phyloP scores from a whole-genome alignment of 192 early-diverging fungal species.

The Backusella australiensis region DNA sequence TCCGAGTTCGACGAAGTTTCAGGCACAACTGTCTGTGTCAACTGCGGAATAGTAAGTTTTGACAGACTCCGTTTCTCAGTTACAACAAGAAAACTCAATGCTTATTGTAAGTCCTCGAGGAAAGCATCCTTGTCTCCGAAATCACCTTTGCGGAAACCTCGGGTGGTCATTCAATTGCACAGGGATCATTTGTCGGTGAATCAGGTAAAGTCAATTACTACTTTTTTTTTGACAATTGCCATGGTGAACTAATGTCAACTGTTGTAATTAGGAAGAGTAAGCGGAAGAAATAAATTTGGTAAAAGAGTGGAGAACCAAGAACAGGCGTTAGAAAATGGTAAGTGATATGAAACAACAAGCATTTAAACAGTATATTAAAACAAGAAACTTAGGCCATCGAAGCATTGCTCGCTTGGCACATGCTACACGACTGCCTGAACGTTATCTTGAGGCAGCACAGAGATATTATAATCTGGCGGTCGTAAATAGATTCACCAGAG shows the following conservation, averaged over 20 bases:
- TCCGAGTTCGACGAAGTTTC: conserved; percentile 17
- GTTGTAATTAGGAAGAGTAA: conserved; percentile 35
- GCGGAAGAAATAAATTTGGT: conserved; percentile 42
- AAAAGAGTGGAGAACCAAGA: conserved; percentile 64
- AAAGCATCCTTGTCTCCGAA: conserved; percentile 91
- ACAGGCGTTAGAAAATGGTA: conserved; percentile 61
- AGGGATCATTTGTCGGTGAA: conserved; percentile 59
- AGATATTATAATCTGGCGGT: conserved; percentile 84
- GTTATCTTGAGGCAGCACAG: conserved; percentile 79
- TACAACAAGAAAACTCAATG: no score
- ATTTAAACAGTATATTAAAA: no score
- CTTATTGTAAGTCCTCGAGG: conserved; percentile 75
- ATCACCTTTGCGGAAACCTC: conserved; percentile 85
- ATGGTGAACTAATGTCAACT: not conserved
- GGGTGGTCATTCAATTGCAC: conserved; percentile 81
- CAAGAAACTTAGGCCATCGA: conserved; percentile 51
- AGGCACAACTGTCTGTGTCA: conserved; percentile 26
- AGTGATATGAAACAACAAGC: no score
- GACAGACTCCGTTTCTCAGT: not conserved
- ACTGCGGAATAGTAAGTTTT: conserved; percentile 20
- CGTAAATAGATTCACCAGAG: conserved; percentile 78
- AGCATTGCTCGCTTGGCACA: conserved; percentile 73
- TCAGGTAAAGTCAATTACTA: conserved; percentile 5
- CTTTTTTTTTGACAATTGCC: no score
- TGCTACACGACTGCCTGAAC: conserved; percentile 67